Evolutionary conservation across 2,329 filamentous ascomycete species (phyloP).

Genomic region (Fulvia fulva): DNA sequence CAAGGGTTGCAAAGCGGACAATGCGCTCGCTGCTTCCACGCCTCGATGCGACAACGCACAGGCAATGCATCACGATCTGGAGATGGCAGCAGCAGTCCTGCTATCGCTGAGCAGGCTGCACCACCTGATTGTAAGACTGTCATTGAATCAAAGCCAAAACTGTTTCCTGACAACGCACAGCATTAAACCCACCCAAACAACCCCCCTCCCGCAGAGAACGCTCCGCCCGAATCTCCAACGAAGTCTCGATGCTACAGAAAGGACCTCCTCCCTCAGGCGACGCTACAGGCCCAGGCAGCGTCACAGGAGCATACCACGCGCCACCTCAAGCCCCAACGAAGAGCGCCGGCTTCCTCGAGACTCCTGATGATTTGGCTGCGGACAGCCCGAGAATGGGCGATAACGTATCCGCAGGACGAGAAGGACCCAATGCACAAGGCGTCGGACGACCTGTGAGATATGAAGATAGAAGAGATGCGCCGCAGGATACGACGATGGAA

Average conservation of each 20-base stretch:
- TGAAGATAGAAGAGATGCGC: conserved; percentile 9
- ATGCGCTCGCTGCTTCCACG: conserved; percentile 23
- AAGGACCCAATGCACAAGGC: conserved; percentile 24
- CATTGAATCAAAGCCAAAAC: not conserved
- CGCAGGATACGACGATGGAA: conserved; percentile 3
- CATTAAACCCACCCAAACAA: not conserved
- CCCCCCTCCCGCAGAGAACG: conserved; percentile 16
- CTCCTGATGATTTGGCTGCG: conserved; percentile 9
- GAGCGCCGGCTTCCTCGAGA: conserved; percentile 17
- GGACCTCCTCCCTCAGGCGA: conserved; percentile 21
- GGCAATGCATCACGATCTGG: conserved; percentile 12
- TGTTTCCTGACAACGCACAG: not conserved
- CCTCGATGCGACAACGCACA: conserved; percentile 10
- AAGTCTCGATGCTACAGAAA: conserved; percentile 24
- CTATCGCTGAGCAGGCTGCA: conserved; percentile 4
- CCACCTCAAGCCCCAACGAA: conserved; percentile 11
- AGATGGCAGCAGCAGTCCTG: conserved; percentile 4
- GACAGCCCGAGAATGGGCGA: conserved; percentile 21
- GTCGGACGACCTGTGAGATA: conserved; percentile 11
- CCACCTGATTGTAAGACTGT: conserved; percentile 9
- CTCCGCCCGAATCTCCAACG: conserved; percentile 24
- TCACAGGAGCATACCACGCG: conserved; percentile 12
- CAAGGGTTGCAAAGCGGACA: conserved; percentile 17
- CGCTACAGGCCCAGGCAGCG: conserved; percentile 11
- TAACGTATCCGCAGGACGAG: conserved; percentile 21